These are phyloP conservation scores for Plasmodium blacklocki DNA, from an alignment of 169 alveolate species.

Conservation along the genomic window DNA sequence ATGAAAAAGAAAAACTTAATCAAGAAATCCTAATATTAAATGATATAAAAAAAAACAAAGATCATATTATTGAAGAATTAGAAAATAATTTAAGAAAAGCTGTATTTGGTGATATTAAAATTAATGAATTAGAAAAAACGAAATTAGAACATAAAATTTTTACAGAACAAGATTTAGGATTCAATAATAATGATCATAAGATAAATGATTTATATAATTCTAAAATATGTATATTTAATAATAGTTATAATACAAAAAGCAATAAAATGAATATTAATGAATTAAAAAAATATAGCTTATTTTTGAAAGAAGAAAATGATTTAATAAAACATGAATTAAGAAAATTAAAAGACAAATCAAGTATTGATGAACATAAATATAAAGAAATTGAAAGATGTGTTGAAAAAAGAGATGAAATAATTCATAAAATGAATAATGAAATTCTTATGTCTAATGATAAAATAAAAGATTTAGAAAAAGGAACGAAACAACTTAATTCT, in stretches of 20 bases:
- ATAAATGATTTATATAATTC: constrained; percentile 30
- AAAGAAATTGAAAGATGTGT: constrained; percentile 56
- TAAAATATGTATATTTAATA: constrained; percentile 53
- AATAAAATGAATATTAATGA: constrained; percentile 15
- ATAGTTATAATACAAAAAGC: neutral
- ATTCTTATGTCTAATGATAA: constrained; percentile 60
- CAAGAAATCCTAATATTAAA: constrained; percentile 53
- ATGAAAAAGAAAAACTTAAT: constrained; percentile 61
- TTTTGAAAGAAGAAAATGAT: constrained; percentile 70
- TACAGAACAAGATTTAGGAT: constrained; percentile 69
- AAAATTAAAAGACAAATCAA: constrained; percentile 43
- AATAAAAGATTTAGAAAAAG: constrained; percentile 63
- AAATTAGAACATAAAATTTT: constrained; percentile 42
- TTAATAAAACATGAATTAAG: constrained; percentile 63
- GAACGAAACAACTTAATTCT: constrained; percentile 38
- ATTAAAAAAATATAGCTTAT: constrained; percentile 61
- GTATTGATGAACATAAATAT: constrained; percentile 56
- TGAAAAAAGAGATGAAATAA: constrained; percentile 71
- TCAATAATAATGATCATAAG: constrained; percentile 13
- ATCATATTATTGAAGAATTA: constrained; percentile 54
- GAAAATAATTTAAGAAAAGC: constrained; percentile 76
- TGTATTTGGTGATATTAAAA: constrained; percentile 66
- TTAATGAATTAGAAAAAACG: constrained; percentile 51
- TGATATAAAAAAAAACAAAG: constrained; percentile 60
- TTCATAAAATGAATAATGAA: constrained; percentile 58